These are phyloP conservation scores for Zizania palustris DNA, from an alignment of 202 grass and related monocot species.

Conservation along the genomic window DNA sequence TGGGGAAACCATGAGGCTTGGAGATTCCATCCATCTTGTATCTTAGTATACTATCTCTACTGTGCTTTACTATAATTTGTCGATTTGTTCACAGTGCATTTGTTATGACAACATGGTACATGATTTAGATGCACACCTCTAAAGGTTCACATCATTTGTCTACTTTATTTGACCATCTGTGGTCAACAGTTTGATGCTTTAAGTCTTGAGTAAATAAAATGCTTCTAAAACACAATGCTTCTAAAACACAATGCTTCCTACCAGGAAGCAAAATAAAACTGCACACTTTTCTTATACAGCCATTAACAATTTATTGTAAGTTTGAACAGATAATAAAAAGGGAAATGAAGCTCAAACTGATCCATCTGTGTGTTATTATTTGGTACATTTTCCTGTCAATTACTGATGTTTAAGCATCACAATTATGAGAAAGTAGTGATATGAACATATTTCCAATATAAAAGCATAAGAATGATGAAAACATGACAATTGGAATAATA, in stretches of 20 bases:
- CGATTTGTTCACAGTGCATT: not conserved
- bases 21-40: not conserved
- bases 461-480: conserved; percentile 17
- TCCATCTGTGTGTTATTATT: not conserved
- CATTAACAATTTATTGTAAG: not conserved
- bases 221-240: not conserved
- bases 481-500: not conserved
- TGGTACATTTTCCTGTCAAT: not conserved
- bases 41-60: not conserved
- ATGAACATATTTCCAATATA: not conserved
- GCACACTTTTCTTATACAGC: not conserved
- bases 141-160: not conserved
- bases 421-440: not conserved
- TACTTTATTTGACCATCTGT: not conserved
- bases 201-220: not conserved
- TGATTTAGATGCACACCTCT: not conserved
- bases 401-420: not conserved
- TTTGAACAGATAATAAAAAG: not conserved
- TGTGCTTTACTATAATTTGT: not conserved
- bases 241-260: not conserved
- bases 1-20: not conserved
- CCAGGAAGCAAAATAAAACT: not conserved
- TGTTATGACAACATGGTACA: not conserved
- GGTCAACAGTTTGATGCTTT: not conserved
- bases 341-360: not conserved